Base-by-base conservation (phyloP, 1,284 basidiomycete genomes). In the Apiotrichum siamense region DNA sequence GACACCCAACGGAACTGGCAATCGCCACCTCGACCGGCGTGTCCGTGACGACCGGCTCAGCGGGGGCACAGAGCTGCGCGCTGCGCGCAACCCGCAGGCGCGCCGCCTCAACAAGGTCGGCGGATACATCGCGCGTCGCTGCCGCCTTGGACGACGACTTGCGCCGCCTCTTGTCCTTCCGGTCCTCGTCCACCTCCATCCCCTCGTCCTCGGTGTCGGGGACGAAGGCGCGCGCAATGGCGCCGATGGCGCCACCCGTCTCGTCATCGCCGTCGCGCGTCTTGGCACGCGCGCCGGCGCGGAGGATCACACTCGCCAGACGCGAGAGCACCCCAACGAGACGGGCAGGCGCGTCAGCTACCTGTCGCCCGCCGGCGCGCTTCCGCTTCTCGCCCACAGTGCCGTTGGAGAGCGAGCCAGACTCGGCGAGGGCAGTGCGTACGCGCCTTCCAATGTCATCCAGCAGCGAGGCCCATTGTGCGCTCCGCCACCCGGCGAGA, bases 401-500 rank as follows among this genome's bases (percentile, higher is more conserved):
- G 29, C 17, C 38, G 3, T 27, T 31, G 11, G 25, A 12, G n/a
- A n/a, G n/a, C n/a, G n/a, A n/a, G n/a, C n/a, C n/a, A n/a, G n/a
- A n/a, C n/a, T n/a, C n/a, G 3, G 31, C n/a, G 4, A 52, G 40
- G 1, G 49, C 52, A 1, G 38, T 18, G 4, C 27, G 38, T 13
- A 52, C 48, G 15, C 47, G 45, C 1, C 27, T 24, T 3, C 37
- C 25, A 10, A 61, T 37, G n/a, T 43, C 44, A 39, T 43, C 40
- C 7, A 61, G 45, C 18, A 61, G 44, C 4, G 17, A 21, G 2
- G 54, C 50, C 59, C 59, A 61, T 5, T 26, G 26, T 0, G 40
- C 26, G 12, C 56, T 50, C 7, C 54, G 48, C 11, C 59, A 42
- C 1, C 49, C 49, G 13, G 54, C 59, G 41, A 58, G 50, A 45